Evolutionary conservation across 2,329 filamentous ascomycete species (phyloP), one percentile per base, ranked within the genome.

Genomic region (Venturiaceae sp.): DNA sequence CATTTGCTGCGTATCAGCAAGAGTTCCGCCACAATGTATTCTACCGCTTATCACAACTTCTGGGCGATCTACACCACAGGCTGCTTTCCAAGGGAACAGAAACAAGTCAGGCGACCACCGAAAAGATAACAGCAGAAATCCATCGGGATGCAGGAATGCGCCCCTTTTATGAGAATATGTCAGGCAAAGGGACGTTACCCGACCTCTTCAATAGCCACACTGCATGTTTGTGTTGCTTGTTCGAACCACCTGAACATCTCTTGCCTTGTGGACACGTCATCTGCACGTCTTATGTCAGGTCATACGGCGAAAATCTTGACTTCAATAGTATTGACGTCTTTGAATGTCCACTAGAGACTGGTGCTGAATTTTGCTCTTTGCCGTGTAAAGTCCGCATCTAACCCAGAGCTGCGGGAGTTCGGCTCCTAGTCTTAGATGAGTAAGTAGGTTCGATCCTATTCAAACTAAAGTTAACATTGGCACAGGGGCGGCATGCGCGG

Each of bases 181-280:
- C 36, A 39, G n/a, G n/a, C 36, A n/a, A n/a, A 11, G 36, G 11
- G 11, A 39, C 11, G 11, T 11, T 39, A 11, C 36, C 36, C n/a
- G 36, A 39, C n/a, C 11, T 11, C 11, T 39, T 39, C n/a, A n/a
- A 39, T 11, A 39, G 36, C 36, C 36, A 39, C n/a, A 39, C 36
- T 39, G 11, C n/a, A 39, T 39, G 36, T n/a, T n/a, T 39, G 11
- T 39, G 36, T 39, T 39, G 36, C n/a, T 64, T 79, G 23, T 69
- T 74, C 58, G 71, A 72, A 47, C 65, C 71, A 2, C 72, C 77
- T 1, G 70, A 77, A 60, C 72, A 78, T 60, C 63, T 68, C 1
- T 64, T 79, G 1, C 70, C 71, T 3, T 80, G 76, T 58, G 75
- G 76, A 0, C 77, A 79, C 63, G 68, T 78, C 3, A 60, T 79